Evolutionary conservation across 768 basidiomycete genomes (phyloP).

Genomic region (Mycena chlorophos): DNA sequence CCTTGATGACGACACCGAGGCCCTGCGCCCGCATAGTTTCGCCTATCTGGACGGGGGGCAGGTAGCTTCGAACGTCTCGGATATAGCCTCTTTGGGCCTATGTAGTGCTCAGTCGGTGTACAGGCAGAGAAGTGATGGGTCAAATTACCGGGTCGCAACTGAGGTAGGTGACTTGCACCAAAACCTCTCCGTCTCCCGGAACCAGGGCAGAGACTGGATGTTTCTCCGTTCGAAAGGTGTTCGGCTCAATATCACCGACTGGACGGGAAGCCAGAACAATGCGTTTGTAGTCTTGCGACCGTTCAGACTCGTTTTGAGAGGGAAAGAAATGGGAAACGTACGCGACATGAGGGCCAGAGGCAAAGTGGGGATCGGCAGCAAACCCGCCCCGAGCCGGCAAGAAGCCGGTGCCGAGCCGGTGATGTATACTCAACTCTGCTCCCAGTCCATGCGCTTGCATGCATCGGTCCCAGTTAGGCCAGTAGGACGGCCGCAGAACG

Average conservation of each 20-base stretch:
- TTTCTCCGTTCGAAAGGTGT: conserved; percentile 69
- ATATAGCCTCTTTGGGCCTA: conserved; percentile 84
- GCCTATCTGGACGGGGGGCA: conserved; percentile 52
- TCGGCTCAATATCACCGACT: conserved; percentile 59
- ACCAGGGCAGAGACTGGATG: conserved; percentile 52
- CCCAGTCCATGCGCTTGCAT: too few relatives aligned
- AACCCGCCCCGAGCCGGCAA: too few relatives aligned
- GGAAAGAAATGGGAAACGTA: neutral
- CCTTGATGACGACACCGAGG: conserved; percentile 64
- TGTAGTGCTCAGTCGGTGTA: too few relatives aligned
- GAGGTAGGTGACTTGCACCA: conserved; percentile 79
- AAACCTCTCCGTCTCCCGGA: conserved; percentile 52
- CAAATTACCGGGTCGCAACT: conserved; percentile 90
- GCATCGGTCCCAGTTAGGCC: too few relatives aligned
- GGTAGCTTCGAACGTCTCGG: conserved; percentile 67
- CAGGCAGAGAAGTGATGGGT: too few relatives aligned
- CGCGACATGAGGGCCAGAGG: neutral
- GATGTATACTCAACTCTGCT: too few relatives aligned
- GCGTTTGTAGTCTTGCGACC: conserved; percentile 47
- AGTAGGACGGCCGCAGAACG: too few relatives aligned
- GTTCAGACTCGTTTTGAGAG: neutral
- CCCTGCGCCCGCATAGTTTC: conserved; percentile 73
- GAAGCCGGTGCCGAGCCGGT: too few relatives aligned
- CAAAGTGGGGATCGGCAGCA: neutral
- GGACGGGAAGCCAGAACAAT: conserved; percentile 82